Evolutionary conservation across 108 stramenopile genomes (phyloP).

Genomic region (Tribonema minus): DNA sequence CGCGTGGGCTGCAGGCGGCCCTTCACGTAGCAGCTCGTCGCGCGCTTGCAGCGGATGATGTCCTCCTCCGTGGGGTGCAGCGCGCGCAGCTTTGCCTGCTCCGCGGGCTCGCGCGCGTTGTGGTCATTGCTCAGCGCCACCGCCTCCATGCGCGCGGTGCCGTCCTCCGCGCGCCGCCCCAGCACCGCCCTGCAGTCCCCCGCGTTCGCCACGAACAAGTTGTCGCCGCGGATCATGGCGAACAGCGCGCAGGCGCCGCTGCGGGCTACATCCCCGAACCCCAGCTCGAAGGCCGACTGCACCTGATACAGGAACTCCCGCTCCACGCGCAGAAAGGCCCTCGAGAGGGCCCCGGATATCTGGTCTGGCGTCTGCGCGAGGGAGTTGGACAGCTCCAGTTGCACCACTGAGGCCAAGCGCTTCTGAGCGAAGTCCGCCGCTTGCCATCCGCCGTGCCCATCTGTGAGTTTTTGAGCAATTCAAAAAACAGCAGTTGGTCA

Average conservation of each 20-base stretch:
- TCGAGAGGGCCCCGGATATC: constrained; percentile 13
- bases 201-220: constrained; percentile 57
- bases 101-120: constrained; percentile 55
- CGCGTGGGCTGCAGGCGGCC: constrained; percentile 62
- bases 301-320: constrained; percentile 47
- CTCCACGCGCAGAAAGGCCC: constrained; percentile 54
- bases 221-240: constrained; percentile 38
- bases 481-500: too few relatives aligned
- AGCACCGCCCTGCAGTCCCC: constrained; percentile 58
- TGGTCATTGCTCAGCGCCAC: constrained; percentile 58
- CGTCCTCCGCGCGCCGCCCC: constrained; percentile 1
- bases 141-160: constrained; percentile 21
- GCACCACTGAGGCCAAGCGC: constrained; percentile 16
- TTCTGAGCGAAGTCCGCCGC: constrained; percentile 56
- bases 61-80: constrained; percentile 60
- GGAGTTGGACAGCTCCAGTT: constrained; percentile 15
- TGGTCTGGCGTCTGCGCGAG: constrained; percentile 24
- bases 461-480: too few relatives aligned
- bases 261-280: constrained; percentile 54
- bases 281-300: constrained; percentile 53
- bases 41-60: constrained; percentile 57
- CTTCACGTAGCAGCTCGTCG: constrained; percentile 61
- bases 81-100: constrained; percentile 42
- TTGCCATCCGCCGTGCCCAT: constrained; percentile 67
- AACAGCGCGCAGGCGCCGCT: constrained; percentile 59